A percentile compares a stretch with the other conserved stretches of the same genome.
Conservation (phyloP, 2,329 filamentous ascomycete genomes). For the Ceratocystis albifundus region DNA sequence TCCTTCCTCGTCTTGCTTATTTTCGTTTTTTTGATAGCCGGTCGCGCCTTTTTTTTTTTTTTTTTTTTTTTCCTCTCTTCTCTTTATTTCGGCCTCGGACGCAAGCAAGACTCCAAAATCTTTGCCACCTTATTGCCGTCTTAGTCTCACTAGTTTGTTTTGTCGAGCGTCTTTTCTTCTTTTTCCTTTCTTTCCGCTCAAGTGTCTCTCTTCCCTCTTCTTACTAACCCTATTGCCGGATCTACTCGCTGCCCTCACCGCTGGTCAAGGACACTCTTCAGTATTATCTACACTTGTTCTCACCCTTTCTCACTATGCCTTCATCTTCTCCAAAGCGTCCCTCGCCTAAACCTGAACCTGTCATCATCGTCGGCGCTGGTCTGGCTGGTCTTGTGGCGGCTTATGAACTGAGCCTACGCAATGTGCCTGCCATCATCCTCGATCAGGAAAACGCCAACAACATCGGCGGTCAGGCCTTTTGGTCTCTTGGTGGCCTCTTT, state of each 20-base stretch:
- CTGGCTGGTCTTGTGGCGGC: slow-evolving; percentile 50
- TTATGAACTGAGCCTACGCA: slow-evolving; percentile 42
- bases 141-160: background rate
- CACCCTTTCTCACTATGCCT: background rate
- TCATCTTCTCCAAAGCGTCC: background rate
- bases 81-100: background rate
- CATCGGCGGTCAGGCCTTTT: slow-evolving; percentile 52
- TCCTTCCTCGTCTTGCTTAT: background rate
- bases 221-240: background rate
- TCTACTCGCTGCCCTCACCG: no score
- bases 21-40: background rate
- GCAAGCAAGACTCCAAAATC: background rate
- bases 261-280: background rate
- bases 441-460: slow-evolving; percentile 48
- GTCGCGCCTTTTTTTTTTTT: background rate
- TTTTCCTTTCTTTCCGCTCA: background rate
- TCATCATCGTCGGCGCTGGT: slow-evolving; percentile 46
- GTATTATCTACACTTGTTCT: background rate
- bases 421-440: slow-evolving; percentile 41
- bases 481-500: slow-evolving; percentile 52
- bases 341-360: slow-evolving; percentile 29
- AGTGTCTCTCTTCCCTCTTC: background rate
- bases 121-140: background rate
- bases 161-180: background rate
- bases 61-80: background rate